Conservation (phyloP, 2,329 filamentous ascomycete species). For the Endothia cerciana region DNA sequence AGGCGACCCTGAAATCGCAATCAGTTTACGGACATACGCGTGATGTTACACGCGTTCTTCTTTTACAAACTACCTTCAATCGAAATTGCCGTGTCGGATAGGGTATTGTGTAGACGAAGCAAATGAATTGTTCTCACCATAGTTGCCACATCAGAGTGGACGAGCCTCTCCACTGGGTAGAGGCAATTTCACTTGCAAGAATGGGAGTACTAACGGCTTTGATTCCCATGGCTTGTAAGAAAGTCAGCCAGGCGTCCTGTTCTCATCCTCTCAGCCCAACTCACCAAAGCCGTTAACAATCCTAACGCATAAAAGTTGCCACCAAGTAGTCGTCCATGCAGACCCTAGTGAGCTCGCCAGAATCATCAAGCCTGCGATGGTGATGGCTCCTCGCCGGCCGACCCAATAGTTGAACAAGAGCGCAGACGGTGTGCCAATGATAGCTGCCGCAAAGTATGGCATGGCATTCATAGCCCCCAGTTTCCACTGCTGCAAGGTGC, state of each 20-base stretch:
- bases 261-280: conserved; percentile 18
- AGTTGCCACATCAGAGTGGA: conserved; percentile 53
- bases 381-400: conserved; percentile 46
- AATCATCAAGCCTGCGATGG: conserved; percentile 44
- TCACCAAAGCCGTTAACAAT: conserved; percentile 45
- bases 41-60: too few species aligned
- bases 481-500: conserved; percentile 37
- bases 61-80: too few species aligned
- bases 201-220: conserved; percentile 54
- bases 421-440: conserved; percentile 45
- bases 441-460: conserved; percentile 45
- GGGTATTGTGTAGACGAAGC: neutral
- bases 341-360: conserved; percentile 44
- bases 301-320: conserved; percentile 40
- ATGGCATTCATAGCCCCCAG: conserved; percentile 46
- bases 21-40: neutral
- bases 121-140: conserved; percentile 36
- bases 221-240: conserved; percentile 46
- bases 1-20: conserved; percentile 36
- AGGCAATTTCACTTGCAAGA: conserved; percentile 50
- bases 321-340: conserved; percentile 41
- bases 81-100: too few species aligned
- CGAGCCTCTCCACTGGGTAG: conserved; percentile 52
- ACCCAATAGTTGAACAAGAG: conserved; percentile 47
- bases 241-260: neutral